These are phyloP conservation scores for Mimosa bimucronata DNA, from an alignment of 306 rosid species.

Conservation along the genomic window DNA sequence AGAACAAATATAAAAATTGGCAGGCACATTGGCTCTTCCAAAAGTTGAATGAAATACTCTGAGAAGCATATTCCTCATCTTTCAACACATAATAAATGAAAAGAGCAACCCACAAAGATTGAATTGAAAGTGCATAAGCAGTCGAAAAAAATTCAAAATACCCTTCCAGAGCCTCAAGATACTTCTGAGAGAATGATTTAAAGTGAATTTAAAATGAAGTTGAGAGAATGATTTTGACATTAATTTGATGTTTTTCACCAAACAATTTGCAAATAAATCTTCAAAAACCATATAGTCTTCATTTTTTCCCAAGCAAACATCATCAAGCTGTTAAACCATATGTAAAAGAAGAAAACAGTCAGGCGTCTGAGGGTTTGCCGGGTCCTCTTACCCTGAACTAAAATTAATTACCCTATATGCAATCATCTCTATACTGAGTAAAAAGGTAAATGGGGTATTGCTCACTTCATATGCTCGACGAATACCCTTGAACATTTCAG, in stretches of 20 bases:
- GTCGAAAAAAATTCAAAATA: no score
- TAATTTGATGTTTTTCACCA: background rate
- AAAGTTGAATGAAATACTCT: slow-evolving; percentile 51
- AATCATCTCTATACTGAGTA: slow-evolving; percentile 29
- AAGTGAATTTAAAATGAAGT: slow-evolving; percentile 23
- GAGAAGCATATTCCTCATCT: slow-evolving; percentile 51
- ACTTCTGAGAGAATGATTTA: no score
- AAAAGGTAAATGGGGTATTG: slow-evolving; percentile 31
- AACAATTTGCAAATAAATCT: background rate
- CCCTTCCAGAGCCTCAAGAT: no score
- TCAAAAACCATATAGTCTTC: slow-evolving; percentile 3
- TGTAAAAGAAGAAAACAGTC: slow-evolving; percentile 26
- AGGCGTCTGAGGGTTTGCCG: slow-evolving; percentile 10
- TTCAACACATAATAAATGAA: no score
- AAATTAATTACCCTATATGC: slow-evolving; percentile 16
- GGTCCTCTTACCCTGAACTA: slow-evolving; percentile 10
- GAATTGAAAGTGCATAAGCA: no score
- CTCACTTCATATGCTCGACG: slow-evolving; percentile 81
- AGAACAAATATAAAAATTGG: slow-evolving; percentile 60
- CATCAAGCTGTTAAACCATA: slow-evolving; percentile 22
- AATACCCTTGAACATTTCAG: slow-evolving; percentile 74
- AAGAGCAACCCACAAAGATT: no score
- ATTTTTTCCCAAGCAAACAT: background rate
- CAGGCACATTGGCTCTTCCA: slow-evolving; percentile 41
- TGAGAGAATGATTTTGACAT: background rate